phyloP scores from a whole-genome alignment of 2,329 filamentous ascomycete genomes.

The Stachybotrys elegans region DNA sequence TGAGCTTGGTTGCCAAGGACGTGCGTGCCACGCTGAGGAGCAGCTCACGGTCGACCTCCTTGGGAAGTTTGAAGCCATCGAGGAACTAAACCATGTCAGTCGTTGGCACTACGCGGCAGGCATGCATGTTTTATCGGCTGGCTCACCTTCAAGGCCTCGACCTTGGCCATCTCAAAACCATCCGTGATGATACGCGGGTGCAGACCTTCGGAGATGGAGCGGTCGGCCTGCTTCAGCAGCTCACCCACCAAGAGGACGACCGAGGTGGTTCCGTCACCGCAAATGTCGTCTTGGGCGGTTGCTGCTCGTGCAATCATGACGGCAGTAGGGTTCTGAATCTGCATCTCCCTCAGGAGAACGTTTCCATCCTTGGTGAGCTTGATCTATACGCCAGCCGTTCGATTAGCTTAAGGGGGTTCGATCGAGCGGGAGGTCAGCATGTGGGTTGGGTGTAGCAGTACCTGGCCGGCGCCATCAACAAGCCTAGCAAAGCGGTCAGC shows the following conservation, averaged over 20 bases:
- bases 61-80: conserved; percentile 84
- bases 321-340: conserved; percentile 98
- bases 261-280: conserved; percentile 94
- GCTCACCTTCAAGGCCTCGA: conserved; percentile 75
- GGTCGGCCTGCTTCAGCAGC: conserved; percentile 93
- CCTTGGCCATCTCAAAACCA: conserved; percentile 95
- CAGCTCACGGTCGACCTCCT: conserved; percentile 87
- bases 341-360: conserved; percentile 72
- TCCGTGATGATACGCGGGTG: conserved; percentile 96
- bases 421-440: conserved; percentile 19
- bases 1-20: conserved; percentile 92
- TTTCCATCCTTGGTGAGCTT: conserved; percentile 99
- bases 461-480: conserved; percentile 65
- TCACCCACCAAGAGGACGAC: conserved; percentile 94
- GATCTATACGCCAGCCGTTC: conserved; percentile 56
- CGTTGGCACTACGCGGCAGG: neutral
- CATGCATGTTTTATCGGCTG: neutral
- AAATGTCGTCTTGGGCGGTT: conserved; percentile 97
- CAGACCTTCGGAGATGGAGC: conserved; percentile 93
- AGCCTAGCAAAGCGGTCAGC: conserved; percentile 42
- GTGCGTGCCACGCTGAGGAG: conserved; percentile 90
- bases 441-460: conserved; percentile 31
- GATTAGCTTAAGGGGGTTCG: too few species aligned
- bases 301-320: conserved; percentile 80
- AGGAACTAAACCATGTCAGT: conserved; percentile 62